Evolutionary conservation across 2,329 filamentous ascomycete species (phyloP).

Genomic region (Fusarium mexicanum): DNA sequence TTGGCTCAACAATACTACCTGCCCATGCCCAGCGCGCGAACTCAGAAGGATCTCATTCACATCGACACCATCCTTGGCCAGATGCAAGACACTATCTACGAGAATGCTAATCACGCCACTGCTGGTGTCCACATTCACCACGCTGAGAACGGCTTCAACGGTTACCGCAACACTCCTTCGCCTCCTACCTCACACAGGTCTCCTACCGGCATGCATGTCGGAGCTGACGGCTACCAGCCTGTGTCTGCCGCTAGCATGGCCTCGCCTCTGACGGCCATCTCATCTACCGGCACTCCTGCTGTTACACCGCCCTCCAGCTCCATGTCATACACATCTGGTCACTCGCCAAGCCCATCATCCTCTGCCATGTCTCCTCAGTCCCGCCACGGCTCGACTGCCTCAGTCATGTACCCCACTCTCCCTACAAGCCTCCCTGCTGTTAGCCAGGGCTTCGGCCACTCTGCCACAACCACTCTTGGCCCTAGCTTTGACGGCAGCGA

Average conservation of each 20-base stretch:
- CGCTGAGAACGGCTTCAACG: constrained; percentile 71
- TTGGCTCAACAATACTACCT: constrained; percentile 82
- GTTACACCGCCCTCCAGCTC: constrained; percentile 80
- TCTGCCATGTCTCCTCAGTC: constrained; percentile 74
- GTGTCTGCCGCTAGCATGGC: constrained; percentile 66
- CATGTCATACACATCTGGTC: constrained; percentile 80
- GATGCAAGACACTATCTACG: constrained; percentile 95
- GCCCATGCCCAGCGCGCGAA: constrained; percentile 86
- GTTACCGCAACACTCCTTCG: constrained; percentile 67
- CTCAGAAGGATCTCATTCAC: constrained; percentile 91
- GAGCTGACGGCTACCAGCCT: constrained; percentile 51
- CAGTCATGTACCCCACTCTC: constrained; percentile 79
- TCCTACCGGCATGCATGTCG: constrained; percentile 47
- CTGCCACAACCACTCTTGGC: constrained; percentile 76
- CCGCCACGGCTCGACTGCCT: constrained; percentile 67
- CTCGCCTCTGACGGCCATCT: constrained; percentile 67
- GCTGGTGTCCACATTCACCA: constrained; percentile 81
- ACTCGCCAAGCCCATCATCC: constrained; percentile 78
- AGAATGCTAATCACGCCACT: constrained; percentile 85
- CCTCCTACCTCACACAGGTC: constrained; percentile 55
- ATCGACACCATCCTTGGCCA: constrained; percentile 96
- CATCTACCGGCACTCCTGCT: constrained; percentile 76
- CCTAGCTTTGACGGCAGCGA: constrained; percentile 71
- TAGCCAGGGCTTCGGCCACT: constrained; percentile 74
- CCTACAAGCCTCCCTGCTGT: constrained; percentile 66